Evolutionary conservation across 768 basidiomycete genomes (phyloP).

Genomic region (Termitomyces sp.): DNA sequence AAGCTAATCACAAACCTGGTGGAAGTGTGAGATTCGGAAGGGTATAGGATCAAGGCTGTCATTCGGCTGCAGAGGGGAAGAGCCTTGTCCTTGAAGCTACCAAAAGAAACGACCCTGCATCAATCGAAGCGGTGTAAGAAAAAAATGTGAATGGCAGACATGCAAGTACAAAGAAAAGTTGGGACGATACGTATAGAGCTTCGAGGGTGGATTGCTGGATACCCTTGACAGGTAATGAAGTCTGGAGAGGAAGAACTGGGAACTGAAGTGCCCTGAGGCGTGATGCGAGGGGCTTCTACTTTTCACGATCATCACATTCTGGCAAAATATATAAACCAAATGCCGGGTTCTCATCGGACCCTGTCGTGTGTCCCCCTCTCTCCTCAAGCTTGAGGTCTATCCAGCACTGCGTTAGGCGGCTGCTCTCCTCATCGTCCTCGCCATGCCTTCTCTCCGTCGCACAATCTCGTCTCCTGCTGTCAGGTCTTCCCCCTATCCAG

Average conservation of each 20-base stretch:
- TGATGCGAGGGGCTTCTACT: slow-evolving; percentile 12
- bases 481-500: slow-evolving; percentile 63
- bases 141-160: slow-evolving; percentile 2
- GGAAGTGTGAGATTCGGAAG: slow-evolving; percentile 14
- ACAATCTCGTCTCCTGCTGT: slow-evolving; percentile 65
- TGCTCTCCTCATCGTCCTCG: slow-evolving; percentile 24
- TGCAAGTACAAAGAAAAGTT: slow-evolving; percentile 3
- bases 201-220: slow-evolving; percentile 15
- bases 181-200: slow-evolving; percentile 7
- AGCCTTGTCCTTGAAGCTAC: slow-evolving; percentile 14
- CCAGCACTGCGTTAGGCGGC: slow-evolving; percentile 47
- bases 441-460: slow-evolving; percentile 77
- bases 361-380: slow-evolving; percentile 26
- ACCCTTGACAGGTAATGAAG: slow-evolving; percentile 15
- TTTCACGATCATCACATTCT: slow-evolving; percentile 25
- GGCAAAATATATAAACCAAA: slow-evolving; percentile 37
- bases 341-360: slow-evolving; percentile 25
- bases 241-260: slow-evolving; percentile 12
- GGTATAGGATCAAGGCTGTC: slow-evolving; percentile 24
- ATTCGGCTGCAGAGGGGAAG: slow-evolving; percentile 11
- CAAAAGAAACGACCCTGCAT: slow-evolving; percentile 20
- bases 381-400: slow-evolving; percentile 12
- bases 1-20: slow-evolving; percentile 11
- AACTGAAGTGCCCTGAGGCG: slow-evolving; percentile 9
- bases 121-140: neutral